Base-by-base conservation (phyloP, 139 green algal genomes). In the Picochlorum sp. region DNA sequence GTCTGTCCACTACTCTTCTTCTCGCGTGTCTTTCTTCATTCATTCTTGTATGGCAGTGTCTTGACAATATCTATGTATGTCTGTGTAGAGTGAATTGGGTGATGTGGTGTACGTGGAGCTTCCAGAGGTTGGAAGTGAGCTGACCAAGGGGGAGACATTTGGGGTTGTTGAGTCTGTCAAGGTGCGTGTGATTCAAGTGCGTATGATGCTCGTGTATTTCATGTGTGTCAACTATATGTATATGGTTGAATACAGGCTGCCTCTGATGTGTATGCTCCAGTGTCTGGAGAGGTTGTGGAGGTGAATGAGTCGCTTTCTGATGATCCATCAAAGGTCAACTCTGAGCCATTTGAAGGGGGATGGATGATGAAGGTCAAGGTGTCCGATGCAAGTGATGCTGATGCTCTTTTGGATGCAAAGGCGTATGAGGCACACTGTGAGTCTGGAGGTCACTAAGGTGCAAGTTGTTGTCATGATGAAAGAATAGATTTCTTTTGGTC, bases 151-250 rank as follows among this genome's bases (percentile, higher is more conserved):
- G 10, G 83, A 96, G 63, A 83, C 79, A 6, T 97, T 98, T 68
- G 93, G 91, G 32, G 92, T 98, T 4, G 90, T 99, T 4, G 94
- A 99, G 86, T 98, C 92, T 28, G 94, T 99, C 38, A 99, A 99
- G 85, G 87, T 88, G 51, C 56, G 59, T 41, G 34, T 41, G 34
- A 4, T 41, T 14, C 28, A 7, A 30, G 0, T 30, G 28, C 4
- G 4, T 30, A 30, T 30, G 4, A 30, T 30, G 1, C 28, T 30
- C 28, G 28, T 30, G 28, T 30, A 30, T 30, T 30, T 30, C 26
- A 30, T 30, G 45, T 20, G 45, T 50, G 45, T 51, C 6, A 18
- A 5, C 45, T 51, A 8, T 15, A 18, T 51, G 45, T 51, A 51
- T 51, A 18, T 51, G 14, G 47, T 3, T 54, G 47, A 21, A 54